These are phyloP conservation scores for Gillenia trifoliata DNA, from an alignment of 306 rosid species.

Conservation along the genomic window DNA sequence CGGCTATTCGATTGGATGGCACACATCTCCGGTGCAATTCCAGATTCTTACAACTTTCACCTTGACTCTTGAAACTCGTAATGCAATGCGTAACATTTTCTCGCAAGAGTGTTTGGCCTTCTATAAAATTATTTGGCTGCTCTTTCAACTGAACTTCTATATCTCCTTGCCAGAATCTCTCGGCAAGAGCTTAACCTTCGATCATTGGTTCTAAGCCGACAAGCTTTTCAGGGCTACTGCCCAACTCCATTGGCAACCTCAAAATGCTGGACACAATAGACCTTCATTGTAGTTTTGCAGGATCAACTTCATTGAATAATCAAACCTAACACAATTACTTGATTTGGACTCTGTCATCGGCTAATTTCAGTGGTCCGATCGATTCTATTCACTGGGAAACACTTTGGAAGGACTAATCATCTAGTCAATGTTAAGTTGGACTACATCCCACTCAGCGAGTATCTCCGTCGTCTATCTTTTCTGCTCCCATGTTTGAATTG, in stretches of 20 bases:
- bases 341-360: slow-evolving; percentile 1
- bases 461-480: slow-evolving; percentile 2
- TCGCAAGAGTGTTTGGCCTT: neutral
- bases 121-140: neutral
- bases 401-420: neutral
- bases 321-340: slow-evolving; percentile 9
- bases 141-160: neutral
- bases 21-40: slow-evolving; percentile 7
- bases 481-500: neutral
- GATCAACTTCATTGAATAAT: no score
- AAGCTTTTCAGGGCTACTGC: slow-evolving; percentile 13
- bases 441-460: neutral
- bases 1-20: neutral
- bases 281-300: neutral
- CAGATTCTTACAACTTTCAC: neutral
- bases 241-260: slow-evolving; percentile 17
- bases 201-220: neutral
- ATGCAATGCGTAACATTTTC: neutral
- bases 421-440: neutral
- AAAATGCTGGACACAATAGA: neutral
- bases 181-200: neutral
- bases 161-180: slow-evolving; percentile 17
- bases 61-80: slow-evolving; percentile 8
- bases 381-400: slow-evolving; percentile 5
- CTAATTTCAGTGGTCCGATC: slow-evolving; percentile 17